Base-by-base conservation (phyloP, 805 yeast genomes). In the Metschnikowia drakensbergensis region DNA sequence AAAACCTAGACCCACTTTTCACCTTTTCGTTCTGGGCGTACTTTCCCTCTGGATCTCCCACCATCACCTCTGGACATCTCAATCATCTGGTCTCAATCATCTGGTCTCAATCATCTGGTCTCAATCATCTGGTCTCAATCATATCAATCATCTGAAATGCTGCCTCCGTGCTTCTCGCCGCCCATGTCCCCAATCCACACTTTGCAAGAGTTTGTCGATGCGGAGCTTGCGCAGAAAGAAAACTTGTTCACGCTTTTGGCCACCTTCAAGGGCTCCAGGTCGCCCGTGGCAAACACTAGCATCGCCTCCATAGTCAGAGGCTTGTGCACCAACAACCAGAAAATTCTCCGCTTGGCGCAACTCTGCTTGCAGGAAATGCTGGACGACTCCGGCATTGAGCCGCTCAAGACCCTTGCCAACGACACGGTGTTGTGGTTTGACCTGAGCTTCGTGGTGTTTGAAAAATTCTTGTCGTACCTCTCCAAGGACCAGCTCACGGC, bases 361-460 rank as follows among this genome's bases (percentile, higher is more conserved):
- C 47, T 8, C 22, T 49, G 55, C 32, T 29, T 55, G 23, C 46
- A 42, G 6, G 64, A 58, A 13, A 33, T 57, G 29, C 30, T 27
- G 7, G 50, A 55, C 22, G 37, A 48, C 1, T 29, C 32, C 27
- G 48, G 50, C 11, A 54, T 60, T 37, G 67, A 62, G 17, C 48
- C 54, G 9, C 63, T 70, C 60, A 72, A 72, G 50, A 47, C 51
- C 45, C 69, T 71, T 34, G 62, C 71, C 32, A 72, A 68, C 53
- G 69, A 68, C 2, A 71, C 69, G 52, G 59, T 72, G 27, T 43
- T 68, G 36, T 72, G 75, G 75, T 55, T 66, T n/a, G 72, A 69
- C 37, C 59, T 54, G 29, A 64, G 62, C n/a, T 34, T 69, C n/a
- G 51, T 63, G 5, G 58, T 72, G 25, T 69, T 71, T 45, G 63